A percentile compares a stretch with the other conserved stretches of the same genome.
Evolutionary conservation across 495 filamentous ascomycete genomes (phyloP).

Genomic region (Tuber aestivum): DNA sequence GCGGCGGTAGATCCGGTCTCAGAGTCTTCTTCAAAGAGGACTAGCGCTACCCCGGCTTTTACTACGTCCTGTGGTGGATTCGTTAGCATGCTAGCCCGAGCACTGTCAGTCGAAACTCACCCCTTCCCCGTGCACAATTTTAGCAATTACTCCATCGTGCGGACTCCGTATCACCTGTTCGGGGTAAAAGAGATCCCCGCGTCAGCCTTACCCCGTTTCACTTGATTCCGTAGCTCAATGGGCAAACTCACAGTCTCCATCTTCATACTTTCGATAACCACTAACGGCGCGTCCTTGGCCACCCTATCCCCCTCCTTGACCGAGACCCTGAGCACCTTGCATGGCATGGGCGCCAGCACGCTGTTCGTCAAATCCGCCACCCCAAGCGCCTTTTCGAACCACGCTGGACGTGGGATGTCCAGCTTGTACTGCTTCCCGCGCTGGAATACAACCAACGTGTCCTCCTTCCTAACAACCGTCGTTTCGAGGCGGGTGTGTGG

Average conservation of each 20-base stretch:
- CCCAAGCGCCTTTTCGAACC: conserved; percentile 81
- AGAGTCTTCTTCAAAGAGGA: conserved; percentile 51
- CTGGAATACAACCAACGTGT: conserved; percentile 74
- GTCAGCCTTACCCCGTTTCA: conserved; percentile 10
- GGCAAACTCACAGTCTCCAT: conserved; percentile 73
- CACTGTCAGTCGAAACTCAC: conserved; percentile 52
- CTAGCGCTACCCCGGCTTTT: conserved; percentile 53
- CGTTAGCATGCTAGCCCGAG: conserved; percentile 5
- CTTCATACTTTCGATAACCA: conserved; percentile 99
- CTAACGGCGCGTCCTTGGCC: conserved; percentile 76
- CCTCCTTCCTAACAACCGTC: conserved; percentile 64
- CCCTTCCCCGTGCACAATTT: conserved; percentile 77
- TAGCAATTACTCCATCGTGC: conserved; percentile 69
- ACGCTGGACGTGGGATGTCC: conserved; percentile 59
- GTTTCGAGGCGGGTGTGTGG: conserved; percentile 73
- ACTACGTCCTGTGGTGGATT: conserved; percentile 50
- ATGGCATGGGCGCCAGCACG: conserved; percentile 89
- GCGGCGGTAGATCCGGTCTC: background rate
- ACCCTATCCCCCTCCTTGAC: conserved; percentile 73
- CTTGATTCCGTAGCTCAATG: background rate
- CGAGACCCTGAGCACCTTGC: conserved; percentile 81
- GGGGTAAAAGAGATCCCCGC: background rate
- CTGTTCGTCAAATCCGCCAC: conserved; percentile 73
- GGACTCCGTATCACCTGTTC: conserved; percentile 74
- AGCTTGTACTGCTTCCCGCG: conserved; percentile 71